Base-by-base conservation (phyloP, 2,329 filamentous ascomycete genomes). In the Trichoderma lentiforme region DNA sequence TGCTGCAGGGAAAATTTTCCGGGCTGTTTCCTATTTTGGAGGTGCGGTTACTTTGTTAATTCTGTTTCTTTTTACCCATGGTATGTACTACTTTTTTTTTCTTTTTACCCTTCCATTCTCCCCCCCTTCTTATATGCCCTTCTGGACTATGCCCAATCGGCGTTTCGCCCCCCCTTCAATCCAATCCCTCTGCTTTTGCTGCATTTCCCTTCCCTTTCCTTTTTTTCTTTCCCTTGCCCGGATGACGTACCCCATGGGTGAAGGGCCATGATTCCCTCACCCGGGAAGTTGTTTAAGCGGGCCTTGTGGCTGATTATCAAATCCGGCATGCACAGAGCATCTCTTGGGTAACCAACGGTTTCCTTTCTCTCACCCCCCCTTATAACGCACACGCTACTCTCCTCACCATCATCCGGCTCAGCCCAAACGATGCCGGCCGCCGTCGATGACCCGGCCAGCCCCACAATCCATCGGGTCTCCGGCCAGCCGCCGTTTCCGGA, bases 391-490 rank as follows among this genome's bases (percentile, higher is more conserved):
- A 56, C 60, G 60, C 60, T 63, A 63, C 60, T 39, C 60, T 62
- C 60, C 32, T 63, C 60, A 39, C 57, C 60, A 62, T 62, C 39
- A 26, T 62, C 67, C 67, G 67, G 67, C 67, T 61, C 67, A 71
- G 58, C 68, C 69, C 79, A 82, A 81, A 67, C 51, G 75, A 94
- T 94, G 92, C 91, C 92, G 77, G 92, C 93, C 74, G 91, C 93
- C 82, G 87, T 94, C 78, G 92, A 95, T 79, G 92, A 94, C 79
- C 92, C 93, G 73, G 87, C 88, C 57, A 87, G 90, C 78, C 88
- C 91, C 75, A 88, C 90, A 79, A 90, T 93, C 76, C 90, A 91
- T 83, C 89, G 92, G 74, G 86, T 89, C 67, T 92, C 91, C 74
- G 92, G 92, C 36, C 85, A 86, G 62, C 80, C 85, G 68, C 91